Percentiles rank a stretch among this genome's conserved stretches.
These are phyloP conservation scores for Xanthoparmelia taractica DNA, from an alignment of 495 filamentous ascomycete genomes.

Conservation along the genomic window DNA sequence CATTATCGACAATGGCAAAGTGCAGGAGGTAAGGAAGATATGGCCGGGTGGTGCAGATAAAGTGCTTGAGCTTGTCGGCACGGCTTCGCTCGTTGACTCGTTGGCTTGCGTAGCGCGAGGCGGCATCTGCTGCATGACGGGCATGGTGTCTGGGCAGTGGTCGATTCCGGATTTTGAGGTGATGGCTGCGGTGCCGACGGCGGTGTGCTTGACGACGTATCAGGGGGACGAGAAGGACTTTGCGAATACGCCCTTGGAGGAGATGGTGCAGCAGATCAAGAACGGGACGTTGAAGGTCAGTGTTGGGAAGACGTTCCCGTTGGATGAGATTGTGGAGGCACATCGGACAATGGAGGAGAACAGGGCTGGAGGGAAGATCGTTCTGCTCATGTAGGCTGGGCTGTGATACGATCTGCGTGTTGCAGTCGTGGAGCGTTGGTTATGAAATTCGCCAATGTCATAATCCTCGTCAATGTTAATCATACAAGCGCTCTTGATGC, in stretches of 20 bases:
- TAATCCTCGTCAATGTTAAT: background rate
- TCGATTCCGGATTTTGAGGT: constrained; percentile 38
- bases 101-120: constrained; percentile 33
- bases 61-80: constrained; percentile 43
- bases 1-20: constrained; percentile 35
- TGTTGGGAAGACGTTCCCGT: constrained; percentile 40
- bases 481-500: background rate
- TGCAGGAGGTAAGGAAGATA: constrained; percentile 33
- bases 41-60: constrained; percentile 37
- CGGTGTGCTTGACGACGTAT: constrained; percentile 41
- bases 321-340: constrained; percentile 45
- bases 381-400: constrained; percentile 25
- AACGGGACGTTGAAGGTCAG: constrained; percentile 36
- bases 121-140: constrained; percentile 44
- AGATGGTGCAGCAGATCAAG: constrained; percentile 35
- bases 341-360: constrained; percentile 39
- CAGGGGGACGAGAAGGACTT: constrained; percentile 38
- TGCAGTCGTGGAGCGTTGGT: too few relatives aligned
- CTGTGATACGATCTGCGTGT: background rate
- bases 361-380: constrained; percentile 36
- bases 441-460: too few relatives aligned
- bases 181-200: constrained; percentile 39
- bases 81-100: constrained; percentile 37
- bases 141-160: constrained; percentile 47
- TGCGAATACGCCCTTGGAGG: constrained; percentile 40